phyloP scores from a whole-genome alignment of 306 rosid genomes.

The Arachis stenosperma region DNA sequence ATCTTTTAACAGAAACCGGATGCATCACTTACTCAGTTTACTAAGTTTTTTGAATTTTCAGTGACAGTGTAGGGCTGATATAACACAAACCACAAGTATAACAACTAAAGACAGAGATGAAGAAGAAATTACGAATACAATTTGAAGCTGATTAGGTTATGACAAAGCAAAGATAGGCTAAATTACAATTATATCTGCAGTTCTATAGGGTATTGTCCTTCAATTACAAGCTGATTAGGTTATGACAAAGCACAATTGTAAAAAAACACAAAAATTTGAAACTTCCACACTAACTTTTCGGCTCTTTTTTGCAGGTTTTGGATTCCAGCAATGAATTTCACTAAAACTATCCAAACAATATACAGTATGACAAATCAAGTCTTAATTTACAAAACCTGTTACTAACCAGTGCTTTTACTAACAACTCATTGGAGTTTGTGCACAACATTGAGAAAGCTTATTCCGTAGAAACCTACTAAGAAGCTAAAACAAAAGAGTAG shows the following conservation, averaged over 20 bases:
- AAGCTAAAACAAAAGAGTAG: background rate
- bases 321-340: background rate
- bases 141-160: conserved; percentile 15
- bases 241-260: conserved; percentile 13
- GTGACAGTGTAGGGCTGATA: background rate
- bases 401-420: background rate
- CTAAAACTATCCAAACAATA: background rate
- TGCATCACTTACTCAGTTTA: conserved; percentile 12
- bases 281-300: background rate
- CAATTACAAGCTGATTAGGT: conserved; percentile 17
- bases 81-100: background rate
- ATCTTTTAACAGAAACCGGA: background rate
- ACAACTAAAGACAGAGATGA: background rate
- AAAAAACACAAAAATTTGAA: conserved; percentile 7
- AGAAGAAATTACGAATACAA: background rate
- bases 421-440: background rate
- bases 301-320: background rate
- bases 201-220: background rate
- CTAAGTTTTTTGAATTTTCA: background rate
- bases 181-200: background rate
- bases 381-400: too few relatives aligned
- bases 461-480: background rate
- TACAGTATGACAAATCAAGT: background rate
- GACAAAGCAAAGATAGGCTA: background rate
- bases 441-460: conserved; percentile 2